phyloP scores from a whole-genome alignment of 306 rosid genomes.

The Gleditsia sinensis region DNA sequence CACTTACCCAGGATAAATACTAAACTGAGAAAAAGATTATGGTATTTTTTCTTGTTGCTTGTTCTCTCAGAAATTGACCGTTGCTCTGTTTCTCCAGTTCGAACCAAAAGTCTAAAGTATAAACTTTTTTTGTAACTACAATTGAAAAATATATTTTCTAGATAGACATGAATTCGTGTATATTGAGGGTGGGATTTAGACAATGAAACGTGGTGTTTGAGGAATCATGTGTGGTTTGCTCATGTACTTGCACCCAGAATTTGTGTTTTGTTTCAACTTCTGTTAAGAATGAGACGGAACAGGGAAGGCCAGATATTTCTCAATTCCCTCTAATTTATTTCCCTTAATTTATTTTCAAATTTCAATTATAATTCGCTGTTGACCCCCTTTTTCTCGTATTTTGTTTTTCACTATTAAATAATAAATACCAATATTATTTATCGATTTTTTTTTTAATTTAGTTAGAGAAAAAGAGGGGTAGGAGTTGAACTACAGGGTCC shows the following conservation, averaged over 20 bases:
- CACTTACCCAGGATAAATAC: too few relatives aligned
- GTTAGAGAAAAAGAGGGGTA: neutral
- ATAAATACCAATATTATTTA: neutral
- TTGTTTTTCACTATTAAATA: neutral
- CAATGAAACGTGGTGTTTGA: neutral
- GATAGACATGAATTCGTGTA: too few relatives aligned
- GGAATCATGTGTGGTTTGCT: neutral
- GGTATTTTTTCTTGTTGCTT: neutral
- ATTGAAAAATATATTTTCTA: neutral
- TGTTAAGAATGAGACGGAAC: slow-evolving; percentile 26
- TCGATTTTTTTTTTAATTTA: neutral
- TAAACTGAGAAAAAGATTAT: neutral
- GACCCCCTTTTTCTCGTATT: neutral
- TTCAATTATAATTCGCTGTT: neutral
- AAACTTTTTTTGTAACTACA: neutral
- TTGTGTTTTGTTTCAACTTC: neutral
- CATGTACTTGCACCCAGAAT: neutral
- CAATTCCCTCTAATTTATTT: slow-evolving; percentile 26
- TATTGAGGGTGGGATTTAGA: neutral
- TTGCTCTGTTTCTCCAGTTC: neutral
- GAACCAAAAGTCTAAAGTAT: too few relatives aligned
- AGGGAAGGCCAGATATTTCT: slow-evolving; percentile 22
- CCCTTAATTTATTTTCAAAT: neutral
- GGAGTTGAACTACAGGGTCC: slow-evolving; percentile 1
- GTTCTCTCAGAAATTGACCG: neutral